Evolutionary conservation across 2,329 filamentous ascomycete genomes (phyloP).

Genomic region (Penicillium sp.): DNA sequence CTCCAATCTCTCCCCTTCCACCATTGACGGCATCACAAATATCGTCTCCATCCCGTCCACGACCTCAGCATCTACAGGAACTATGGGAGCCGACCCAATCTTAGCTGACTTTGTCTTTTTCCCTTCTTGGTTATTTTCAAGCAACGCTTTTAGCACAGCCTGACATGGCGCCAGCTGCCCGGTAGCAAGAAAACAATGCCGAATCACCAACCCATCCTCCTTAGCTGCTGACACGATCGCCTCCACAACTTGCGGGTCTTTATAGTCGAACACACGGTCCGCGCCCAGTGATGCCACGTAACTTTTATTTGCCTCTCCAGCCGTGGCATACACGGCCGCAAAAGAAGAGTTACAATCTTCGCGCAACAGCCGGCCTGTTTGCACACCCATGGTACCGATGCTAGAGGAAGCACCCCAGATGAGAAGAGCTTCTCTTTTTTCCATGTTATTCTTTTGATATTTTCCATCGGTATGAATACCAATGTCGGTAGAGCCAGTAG

Average conservation of each 20-base stretch:
- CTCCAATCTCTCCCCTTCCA: constrained; percentile 34
- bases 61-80: constrained; percentile 32
- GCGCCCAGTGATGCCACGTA: constrained; percentile 36
- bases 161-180: constrained; percentile 41
- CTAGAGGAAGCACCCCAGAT: constrained; percentile 51
- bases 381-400: constrained; percentile 49
- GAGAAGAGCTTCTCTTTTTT: constrained; percentile 37
- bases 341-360: constrained; percentile 34
- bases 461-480: background rate
- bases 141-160: constrained; percentile 39
- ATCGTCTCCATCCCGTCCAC: constrained; percentile 39
- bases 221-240: constrained; percentile 39
- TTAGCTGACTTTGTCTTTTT: constrained; percentile 24
- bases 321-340: constrained; percentile 46
- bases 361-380: constrained; percentile 39
- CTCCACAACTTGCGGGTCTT: constrained; percentile 22
- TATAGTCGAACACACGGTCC: constrained; percentile 48
- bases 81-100: constrained; percentile 39
- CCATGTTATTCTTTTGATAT: background rate
- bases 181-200: constrained; percentile 45
- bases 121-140: background rate
- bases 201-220: constrained; percentile 39
- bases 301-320: constrained; percentile 33
- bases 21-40: constrained; percentile 41
- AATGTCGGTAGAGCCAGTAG: background rate